A percentile compares a stretch with the other conserved stretches of the same genome.
Conservation (phyloP, 495 filamentous ascomycete genomes). For the Neurospora terricola region DNA sequence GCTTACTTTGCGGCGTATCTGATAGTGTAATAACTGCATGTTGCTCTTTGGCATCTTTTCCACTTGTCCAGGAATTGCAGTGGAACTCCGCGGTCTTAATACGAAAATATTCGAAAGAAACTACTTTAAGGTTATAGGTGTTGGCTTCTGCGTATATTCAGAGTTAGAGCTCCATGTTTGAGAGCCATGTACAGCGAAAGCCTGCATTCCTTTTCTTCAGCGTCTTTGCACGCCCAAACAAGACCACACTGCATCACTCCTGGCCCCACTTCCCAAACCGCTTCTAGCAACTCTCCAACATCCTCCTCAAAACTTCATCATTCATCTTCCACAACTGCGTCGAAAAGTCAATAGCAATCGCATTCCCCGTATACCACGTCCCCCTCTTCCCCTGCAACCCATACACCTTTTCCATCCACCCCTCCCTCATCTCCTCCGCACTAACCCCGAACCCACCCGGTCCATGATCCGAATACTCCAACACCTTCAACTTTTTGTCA, state of each 20-base stretch:
- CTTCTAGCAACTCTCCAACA: not conserved
- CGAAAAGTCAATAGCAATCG: constrained; percentile 6
- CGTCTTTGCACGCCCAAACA: too few species aligned
- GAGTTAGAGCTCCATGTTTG: too few species aligned
- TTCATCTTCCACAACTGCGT: constrained; percentile 11
- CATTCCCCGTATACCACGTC: constrained; percentile 32
- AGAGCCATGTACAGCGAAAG: too few species aligned
- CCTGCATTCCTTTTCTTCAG: too few species aligned
- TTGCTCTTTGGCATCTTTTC: not conserved
- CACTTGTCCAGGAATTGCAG: not conserved
- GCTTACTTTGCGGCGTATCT: fast-evolving
- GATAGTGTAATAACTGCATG: not conserved
- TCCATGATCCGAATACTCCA: constrained; percentile 26
- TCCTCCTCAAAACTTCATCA: constrained; percentile 1
- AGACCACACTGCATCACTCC: too few species aligned
- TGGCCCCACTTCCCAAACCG: not conserved
- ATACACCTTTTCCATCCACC: constrained; percentile 30
- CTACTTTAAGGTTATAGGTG: too few species aligned
- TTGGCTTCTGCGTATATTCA: too few species aligned
- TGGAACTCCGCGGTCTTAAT: not conserved
- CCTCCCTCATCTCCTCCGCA: constrained; percentile 19
- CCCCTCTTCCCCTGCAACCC: constrained; percentile 30
- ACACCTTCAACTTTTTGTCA: constrained; percentile 6
- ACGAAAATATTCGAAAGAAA: not conserved
- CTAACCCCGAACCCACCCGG: constrained; percentile 25